phyloP scores from a whole-genome alignment of 2,329 filamentous ascomycete species.

The Fusarium sp. region DNA sequence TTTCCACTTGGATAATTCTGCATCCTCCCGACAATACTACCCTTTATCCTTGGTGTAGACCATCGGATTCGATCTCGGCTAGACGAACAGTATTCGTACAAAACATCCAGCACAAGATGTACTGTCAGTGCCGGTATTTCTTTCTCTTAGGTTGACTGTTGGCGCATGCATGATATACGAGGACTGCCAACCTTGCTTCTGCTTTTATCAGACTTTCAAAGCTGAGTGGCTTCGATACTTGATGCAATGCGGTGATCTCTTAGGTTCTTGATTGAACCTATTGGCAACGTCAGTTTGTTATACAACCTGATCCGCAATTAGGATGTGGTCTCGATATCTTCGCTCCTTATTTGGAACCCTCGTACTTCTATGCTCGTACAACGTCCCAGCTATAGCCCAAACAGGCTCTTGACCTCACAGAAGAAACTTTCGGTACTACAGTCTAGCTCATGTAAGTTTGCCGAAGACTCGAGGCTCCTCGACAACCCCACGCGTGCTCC shows the following conservation, averaged over 20 bases:
- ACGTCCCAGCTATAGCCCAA: background rate
- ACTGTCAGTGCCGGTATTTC: background rate
- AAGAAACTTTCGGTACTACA: background rate
- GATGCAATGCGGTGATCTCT: background rate
- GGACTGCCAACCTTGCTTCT: background rate
- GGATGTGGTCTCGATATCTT: background rate
- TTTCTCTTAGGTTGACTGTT: background rate
- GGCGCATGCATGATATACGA: conserved; percentile 3
- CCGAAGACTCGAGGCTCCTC: conserved; percentile 10
- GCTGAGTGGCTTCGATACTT: background rate
- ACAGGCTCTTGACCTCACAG: background rate
- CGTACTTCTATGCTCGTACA: background rate
- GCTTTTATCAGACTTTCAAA: background rate
- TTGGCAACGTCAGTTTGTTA: background rate
- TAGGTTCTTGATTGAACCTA: background rate
- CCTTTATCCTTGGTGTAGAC: conserved; percentile 1
- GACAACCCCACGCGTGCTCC: conserved; percentile 10
- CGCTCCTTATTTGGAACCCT: background rate
- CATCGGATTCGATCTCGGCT: background rate
- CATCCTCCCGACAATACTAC: conserved; percentile 27
- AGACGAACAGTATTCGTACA: background rate
- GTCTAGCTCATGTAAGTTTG: conserved; percentile 10
- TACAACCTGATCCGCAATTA: background rate
- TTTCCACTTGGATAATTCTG: conserved; percentile 23
- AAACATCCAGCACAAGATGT: background rate